phyloP scores from a whole-genome alignment of 2,329 filamentous ascomycete species.

The Neopestalotiopsis rosae region DNA sequence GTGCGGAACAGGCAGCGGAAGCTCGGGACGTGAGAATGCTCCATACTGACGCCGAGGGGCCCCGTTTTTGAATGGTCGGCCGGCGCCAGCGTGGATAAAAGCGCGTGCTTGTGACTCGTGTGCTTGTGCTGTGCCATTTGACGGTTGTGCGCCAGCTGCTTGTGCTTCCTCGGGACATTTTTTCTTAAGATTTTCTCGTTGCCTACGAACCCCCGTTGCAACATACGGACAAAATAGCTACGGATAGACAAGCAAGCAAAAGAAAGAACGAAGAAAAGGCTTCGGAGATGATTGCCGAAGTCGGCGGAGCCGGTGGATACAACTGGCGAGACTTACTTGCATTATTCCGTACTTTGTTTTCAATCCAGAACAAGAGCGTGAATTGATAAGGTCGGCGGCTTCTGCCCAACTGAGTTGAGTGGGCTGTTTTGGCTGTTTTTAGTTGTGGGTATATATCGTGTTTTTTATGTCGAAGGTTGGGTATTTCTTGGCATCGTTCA shows the following conservation, averaged over 20 bases:
- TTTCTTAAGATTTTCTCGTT: neutral
- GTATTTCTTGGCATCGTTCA: neutral
- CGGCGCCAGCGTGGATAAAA: neutral
- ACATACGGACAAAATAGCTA: neutral
- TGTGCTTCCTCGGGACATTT: neutral
- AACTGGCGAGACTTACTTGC: neutral
- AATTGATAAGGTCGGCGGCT: neutral
- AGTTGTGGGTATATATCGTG: neutral
- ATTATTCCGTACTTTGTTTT: neutral
- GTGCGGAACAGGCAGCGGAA: neutral
- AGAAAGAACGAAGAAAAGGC: neutral
- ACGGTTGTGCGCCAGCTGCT: constrained; percentile 1
- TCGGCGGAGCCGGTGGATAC: constrained; percentile 1
- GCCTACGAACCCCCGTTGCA: neutral
- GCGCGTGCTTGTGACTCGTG: neutral
- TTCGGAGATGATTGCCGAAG: constrained; percentile 2
- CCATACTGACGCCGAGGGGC: neutral
- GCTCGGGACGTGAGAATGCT: neutral
- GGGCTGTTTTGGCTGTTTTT: neutral
- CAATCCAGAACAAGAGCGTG: neutral
- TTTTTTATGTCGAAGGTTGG: neutral
- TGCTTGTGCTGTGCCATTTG: neutral
- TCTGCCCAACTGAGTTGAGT: neutral
- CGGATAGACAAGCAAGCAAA: neutral
- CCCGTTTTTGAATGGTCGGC: neutral